Base-by-base conservation (phyloP, 108 stramenopile genomes). In the Skeletonema grethae region DNA sequence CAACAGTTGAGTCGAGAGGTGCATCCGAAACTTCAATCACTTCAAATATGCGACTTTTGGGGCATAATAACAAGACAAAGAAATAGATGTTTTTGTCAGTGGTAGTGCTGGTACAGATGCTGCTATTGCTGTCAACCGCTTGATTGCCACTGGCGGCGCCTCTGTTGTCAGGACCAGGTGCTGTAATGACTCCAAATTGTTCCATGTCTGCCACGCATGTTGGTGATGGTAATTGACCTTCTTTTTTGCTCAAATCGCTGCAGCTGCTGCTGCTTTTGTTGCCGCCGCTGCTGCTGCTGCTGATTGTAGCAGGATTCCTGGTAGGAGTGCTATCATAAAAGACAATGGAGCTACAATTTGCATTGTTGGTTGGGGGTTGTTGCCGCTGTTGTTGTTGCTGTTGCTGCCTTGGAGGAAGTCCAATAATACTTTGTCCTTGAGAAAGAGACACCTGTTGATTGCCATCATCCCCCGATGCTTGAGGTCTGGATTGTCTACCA, bases 11-110 rank as follows among this genome's bases (percentile, higher is more conserved):
- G 6, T 61, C 24, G 29, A 22, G 11, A 28, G 48, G 50, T 22
- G 67, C 57, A 70, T 69, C 57, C 24, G 58, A 36, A 7, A 80
- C 58, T 56, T 80, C 64, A 57, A 80, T 39, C 25, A 80, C 39
- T 66, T 80, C 79, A 56, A 80, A 80, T 5, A 80, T 80, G 12
- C 79, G 79, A 30, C 35, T 60, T 41, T 57, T 48, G 8, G 79
- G 79, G 61, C 72, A 73, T 1, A 80, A 64, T 5, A 80, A 48
- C 32, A 80, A 36, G 31, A 74, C 61, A 48, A 80, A 80, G 62
- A 80, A 80, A 7, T 68, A 57, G 32, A 74, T 70, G 61, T 20
- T 31, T 8, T 24, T 39, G 13, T 45, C 5, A 20, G 28, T 6
- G 16, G 11, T 9, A 2, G 12, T 57, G 11, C 28, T 35, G 10